phyloP scores from a whole-genome alignment of 2,329 filamentous ascomycete genomes.

The Shiraia bambusicola region DNA sequence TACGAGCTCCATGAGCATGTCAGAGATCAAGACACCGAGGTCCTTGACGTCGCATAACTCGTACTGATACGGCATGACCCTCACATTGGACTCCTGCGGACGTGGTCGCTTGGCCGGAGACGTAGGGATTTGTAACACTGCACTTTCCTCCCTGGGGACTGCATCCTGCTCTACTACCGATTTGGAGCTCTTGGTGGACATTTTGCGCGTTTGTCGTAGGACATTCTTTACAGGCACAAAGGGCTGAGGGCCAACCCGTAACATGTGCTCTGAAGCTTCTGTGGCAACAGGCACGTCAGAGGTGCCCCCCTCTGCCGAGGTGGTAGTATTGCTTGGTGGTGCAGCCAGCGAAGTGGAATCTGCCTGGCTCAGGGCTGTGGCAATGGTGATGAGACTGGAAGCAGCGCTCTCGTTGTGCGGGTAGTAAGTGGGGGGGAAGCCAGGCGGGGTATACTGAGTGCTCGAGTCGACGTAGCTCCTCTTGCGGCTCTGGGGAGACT shows the following conservation, averaged over 20 bases:
- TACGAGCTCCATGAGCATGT: constrained; percentile 95
- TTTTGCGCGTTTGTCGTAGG: constrained; percentile 11
- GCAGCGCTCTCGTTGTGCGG: constrained; percentile 10
- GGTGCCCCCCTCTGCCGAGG: constrained; percentile 31
- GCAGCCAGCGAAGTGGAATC: constrained; percentile 13
- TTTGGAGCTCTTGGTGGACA: constrained; percentile 15
- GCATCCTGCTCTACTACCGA: constrained; percentile 13
- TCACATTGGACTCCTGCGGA: constrained; percentile 48
- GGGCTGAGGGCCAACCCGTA: constrained; percentile 40
- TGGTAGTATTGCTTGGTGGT: constrained; percentile 24
- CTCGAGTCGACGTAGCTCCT: constrained; percentile 51
- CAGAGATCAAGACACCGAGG: constrained; percentile 84
- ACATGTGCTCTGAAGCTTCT: constrained; percentile 38
- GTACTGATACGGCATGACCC: constrained; percentile 71
- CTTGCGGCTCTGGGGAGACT: constrained; percentile 32
- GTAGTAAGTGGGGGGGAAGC: constrained; percentile 48
- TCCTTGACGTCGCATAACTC: constrained; percentile 81
- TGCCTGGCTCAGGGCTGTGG: constrained; percentile 2
- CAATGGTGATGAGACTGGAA: background rate
- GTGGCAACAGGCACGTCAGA: constrained; percentile 35
- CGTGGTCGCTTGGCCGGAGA: constrained; percentile 39
- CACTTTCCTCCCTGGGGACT: constrained; percentile 19
- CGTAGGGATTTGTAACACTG: constrained; percentile 15
- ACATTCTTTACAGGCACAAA: constrained; percentile 22
- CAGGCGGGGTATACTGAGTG: constrained; percentile 58